These are phyloP conservation scores for Aspergillus sojae DNA, from an alignment of 2,329 filamentous ascomycete species.

Conservation along the genomic window DNA sequence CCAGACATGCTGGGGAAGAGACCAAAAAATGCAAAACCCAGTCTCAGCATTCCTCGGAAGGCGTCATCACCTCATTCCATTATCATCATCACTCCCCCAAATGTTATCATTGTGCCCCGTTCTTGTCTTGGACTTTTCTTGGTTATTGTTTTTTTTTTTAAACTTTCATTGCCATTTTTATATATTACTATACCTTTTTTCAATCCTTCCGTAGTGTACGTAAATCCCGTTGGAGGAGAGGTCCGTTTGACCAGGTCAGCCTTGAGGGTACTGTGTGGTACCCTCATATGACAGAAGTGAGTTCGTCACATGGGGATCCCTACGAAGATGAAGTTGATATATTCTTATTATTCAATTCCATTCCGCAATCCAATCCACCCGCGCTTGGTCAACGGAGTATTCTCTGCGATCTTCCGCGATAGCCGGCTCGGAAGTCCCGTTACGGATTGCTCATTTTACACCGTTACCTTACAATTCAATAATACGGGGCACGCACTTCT, in stretches of 20 bases:
- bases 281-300: slow-evolving; percentile 17
- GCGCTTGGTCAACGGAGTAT: slow-evolving; percentile 9
- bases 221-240: neutral
- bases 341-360: slow-evolving; percentile 3
- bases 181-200: neutral
- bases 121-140: slow-evolving; percentile 1
- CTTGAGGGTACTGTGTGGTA: slow-evolving; percentile 3
- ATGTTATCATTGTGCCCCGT: slow-evolving; percentile 13
- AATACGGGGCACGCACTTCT: slow-evolving; percentile 29
- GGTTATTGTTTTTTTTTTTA: neutral
- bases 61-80: slow-evolving; percentile 14
- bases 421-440: slow-evolving; percentile 21
- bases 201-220: neutral
- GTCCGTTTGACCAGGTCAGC: slow-evolving; percentile 16
- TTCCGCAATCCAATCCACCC: neutral
- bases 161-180: neutral
- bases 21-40: slow-evolving; percentile 3
- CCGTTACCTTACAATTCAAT: slow-evolving; percentile 6
- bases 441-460: slow-evolving; percentile 15
- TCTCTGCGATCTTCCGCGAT: slow-evolving; percentile 28
- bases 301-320: slow-evolving; percentile 20
- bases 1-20: slow-evolving; percentile 18
- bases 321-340: neutral
- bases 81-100: slow-evolving; percentile 11
- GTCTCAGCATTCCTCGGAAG: slow-evolving; percentile 1